phyloP scores from a whole-genome alignment of 2,329 filamentous ascomycete genomes.

The Byssoonygena ceratinophila region DNA sequence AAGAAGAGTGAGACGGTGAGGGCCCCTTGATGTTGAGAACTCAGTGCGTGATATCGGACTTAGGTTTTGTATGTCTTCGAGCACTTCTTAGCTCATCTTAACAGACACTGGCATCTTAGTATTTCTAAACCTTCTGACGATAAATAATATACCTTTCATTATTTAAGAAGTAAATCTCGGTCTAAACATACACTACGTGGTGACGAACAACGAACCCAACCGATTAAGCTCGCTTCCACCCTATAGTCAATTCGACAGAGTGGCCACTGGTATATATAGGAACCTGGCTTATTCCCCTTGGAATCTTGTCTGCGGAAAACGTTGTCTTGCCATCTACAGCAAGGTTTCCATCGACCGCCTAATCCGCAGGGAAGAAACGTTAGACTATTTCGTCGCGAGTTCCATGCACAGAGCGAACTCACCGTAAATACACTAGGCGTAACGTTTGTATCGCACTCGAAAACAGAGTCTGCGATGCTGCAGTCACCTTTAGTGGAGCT shows the following conservation, averaged over 20 bases:
- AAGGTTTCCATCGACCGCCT: conserved; percentile 12
- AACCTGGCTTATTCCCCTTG: conserved; percentile 24
- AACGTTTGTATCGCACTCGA: conserved; percentile 40
- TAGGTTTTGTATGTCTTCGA: too few relatives aligned
- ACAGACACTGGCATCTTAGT: too few relatives aligned
- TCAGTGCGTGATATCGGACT: too few relatives aligned
- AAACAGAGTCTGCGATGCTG: conserved; percentile 39
- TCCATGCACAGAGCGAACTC: neutral
- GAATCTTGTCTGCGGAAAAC: conserved; percentile 27
- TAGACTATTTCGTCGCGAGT: neutral
- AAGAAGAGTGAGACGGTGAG: too few relatives aligned
- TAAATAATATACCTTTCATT: too few relatives aligned
- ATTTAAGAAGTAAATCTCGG: too few relatives aligned
- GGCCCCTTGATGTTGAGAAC: too few relatives aligned
- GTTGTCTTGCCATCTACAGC: conserved; percentile 18
- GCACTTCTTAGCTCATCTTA: too few relatives aligned
- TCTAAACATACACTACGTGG: too few relatives aligned
- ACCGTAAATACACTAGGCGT: conserved; percentile 28
- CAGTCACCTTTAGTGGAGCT: conserved; percentile 47
- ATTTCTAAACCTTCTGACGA: too few relatives aligned
- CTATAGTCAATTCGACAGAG: conserved; percentile 23
- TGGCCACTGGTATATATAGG: conserved; percentile 23
- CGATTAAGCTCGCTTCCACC: conserved; percentile 18
- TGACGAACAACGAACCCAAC: too few relatives aligned
- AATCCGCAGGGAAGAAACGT: neutral